Percentiles rank a stretch among this genome's conserved stretches.
phyloP scores from a whole-genome alignment of 2,329 filamentous ascomycete genomes.

The Colletotrichum gigasporum region DNA sequence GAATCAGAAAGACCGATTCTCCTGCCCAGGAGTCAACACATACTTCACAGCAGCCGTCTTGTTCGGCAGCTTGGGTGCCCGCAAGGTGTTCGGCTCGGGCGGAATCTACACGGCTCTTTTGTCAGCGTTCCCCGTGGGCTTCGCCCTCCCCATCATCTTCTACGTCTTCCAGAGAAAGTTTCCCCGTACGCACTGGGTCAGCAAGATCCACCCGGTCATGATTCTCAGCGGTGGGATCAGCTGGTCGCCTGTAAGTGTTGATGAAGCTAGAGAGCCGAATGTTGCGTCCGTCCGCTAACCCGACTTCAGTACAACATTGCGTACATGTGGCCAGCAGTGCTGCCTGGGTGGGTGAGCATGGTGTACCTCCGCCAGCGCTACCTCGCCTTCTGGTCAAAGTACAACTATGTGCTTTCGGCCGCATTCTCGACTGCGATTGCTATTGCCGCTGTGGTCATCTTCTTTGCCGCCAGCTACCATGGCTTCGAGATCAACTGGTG shows the following conservation, averaged over 20 bases:
- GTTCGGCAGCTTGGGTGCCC: constrained; percentile 51
- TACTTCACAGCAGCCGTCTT: constrained; percentile 50
- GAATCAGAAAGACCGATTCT: constrained; percentile 37
- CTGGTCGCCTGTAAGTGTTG: constrained; percentile 39
- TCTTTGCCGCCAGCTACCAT: constrained; percentile 40
- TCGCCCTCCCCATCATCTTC: constrained; percentile 42
- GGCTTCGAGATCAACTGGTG: constrained; percentile 39
- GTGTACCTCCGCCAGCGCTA: constrained; percentile 49
- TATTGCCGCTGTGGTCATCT: constrained; percentile 42
- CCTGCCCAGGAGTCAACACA: constrained; percentile 41
- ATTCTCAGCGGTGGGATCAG: constrained; percentile 45
- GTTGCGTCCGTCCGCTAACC: too few relatives aligned
- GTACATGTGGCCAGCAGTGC: constrained; percentile 55
- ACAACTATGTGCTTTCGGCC: constrained; percentile 45
- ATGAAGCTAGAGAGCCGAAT: too few relatives aligned
- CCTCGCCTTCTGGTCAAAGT: constrained; percentile 49
- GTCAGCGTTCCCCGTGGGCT: constrained; percentile 46
- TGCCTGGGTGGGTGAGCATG: constrained; percentile 52
- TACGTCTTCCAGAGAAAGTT: constrained; percentile 45
- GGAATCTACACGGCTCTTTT: constrained; percentile 47
- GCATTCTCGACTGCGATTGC: constrained; percentile 42
- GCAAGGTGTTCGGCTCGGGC: constrained; percentile 46
- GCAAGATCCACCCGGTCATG: constrained; percentile 51
- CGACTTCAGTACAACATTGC: constrained; percentile 52
- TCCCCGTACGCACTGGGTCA: constrained; percentile 42